Evolutionary conservation across 2,329 filamentous ascomycete genomes (phyloP).

Genomic region (Aspergillus sclerotialis): DNA sequence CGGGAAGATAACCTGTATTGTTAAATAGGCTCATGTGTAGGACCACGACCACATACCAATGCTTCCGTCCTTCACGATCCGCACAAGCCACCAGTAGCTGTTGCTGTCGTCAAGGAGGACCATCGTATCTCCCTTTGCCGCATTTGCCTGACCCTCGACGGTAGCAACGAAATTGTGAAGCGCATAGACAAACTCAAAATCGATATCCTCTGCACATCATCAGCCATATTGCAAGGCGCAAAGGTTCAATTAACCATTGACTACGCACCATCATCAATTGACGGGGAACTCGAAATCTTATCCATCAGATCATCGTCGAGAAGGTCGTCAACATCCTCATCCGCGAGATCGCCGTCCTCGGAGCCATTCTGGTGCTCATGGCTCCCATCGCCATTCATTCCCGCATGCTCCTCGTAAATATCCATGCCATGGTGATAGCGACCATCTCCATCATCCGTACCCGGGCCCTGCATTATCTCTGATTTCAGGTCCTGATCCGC

Average conservation of each 20-base stretch:
- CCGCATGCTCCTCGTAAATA: constrained; percentile 26
- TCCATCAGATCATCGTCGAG: constrained; percentile 95
- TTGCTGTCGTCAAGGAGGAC: constrained; percentile 96
- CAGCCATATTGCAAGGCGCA: constrained; percentile 55
- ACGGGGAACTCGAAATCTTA: constrained; percentile 96
- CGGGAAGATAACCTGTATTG: constrained; percentile 75
- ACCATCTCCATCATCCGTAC: constrained; percentile 29
- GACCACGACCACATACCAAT: constrained; percentile 54
- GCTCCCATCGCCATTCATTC: constrained; percentile 16
- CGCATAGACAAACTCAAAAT: constrained; percentile 99
- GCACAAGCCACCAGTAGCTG: constrained; percentile 98
- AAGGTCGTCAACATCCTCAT: constrained; percentile 61
- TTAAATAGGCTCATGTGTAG: constrained; percentile 38
- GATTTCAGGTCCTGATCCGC: constrained; percentile 69
- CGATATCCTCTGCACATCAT: constrained; percentile 94
- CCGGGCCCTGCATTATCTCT: constrained; percentile 60
- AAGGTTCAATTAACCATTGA: not conserved
- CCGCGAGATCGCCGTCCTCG: constrained; percentile 49
- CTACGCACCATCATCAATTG: constrained; percentile 97
- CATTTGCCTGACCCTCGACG: constrained; percentile 96
- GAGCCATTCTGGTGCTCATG: constrained; percentile 18
- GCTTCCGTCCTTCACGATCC: constrained; percentile 94
- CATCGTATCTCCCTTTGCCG: constrained; percentile 98
- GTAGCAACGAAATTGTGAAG: constrained; percentile 96
- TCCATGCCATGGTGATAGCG: constrained; percentile 27